Conservation (phyloP, 106 monocot species). For the Triglochin maritima region DNA sequence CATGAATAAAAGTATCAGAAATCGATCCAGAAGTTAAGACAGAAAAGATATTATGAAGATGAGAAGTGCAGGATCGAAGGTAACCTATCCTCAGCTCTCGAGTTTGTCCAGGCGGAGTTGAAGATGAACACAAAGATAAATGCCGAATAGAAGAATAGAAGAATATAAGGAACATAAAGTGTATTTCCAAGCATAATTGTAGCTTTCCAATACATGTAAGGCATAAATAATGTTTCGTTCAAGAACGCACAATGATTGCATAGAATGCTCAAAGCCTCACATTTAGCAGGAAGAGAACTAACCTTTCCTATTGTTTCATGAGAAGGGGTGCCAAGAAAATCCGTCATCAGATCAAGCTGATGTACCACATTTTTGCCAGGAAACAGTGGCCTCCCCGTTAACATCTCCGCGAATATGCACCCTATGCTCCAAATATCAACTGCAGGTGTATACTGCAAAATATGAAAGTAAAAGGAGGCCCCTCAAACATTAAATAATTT, state of each 20-base stretch:
- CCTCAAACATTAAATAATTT: neutral
- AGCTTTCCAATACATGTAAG: neutral
- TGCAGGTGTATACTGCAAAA: slow-evolving; percentile 55
- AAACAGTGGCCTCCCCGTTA: slow-evolving; percentile 45
- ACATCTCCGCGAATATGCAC: slow-evolving; percentile 60
- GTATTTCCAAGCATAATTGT: neutral
- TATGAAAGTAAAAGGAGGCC: neutral
- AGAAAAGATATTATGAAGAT: no score
- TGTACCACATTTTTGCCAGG: slow-evolving; percentile 61
- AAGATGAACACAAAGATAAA: neutral
- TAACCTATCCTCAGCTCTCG: neutral
- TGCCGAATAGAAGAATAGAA: neutral
- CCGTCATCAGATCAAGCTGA: slow-evolving; percentile 62
- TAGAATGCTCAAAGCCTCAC: no score
- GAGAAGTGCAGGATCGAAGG: neutral
- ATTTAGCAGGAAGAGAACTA: slow-evolving; percentile 5
- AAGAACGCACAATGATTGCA: no score
- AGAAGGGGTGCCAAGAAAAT: slow-evolving; percentile 48
- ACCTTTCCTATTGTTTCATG: slow-evolving; percentile 41
- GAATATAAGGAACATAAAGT: neutral
- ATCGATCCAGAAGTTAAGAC: no score
- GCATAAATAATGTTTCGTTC: neutral
- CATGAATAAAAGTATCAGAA: no score
- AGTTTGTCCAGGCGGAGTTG: neutral
- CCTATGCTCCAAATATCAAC: slow-evolving; percentile 72